A percentile compares a stretch with the other conserved stretches of the same genome.
Conservation (phyloP, 1,284 basidiomycete genomes). For the Boletus semigastroideus region DNA sequence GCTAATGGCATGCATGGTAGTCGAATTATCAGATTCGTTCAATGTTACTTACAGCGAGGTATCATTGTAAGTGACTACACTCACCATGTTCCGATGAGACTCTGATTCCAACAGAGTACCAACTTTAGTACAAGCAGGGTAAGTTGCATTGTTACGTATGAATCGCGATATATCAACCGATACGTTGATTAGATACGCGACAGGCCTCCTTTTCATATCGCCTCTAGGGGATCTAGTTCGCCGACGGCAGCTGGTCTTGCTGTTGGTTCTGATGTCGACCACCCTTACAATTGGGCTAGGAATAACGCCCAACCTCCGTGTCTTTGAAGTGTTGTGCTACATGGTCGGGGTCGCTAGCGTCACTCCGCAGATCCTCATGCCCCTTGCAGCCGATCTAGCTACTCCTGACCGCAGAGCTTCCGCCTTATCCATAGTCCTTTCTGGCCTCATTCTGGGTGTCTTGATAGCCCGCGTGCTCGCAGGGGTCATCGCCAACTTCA, state of each 20-base stretch:
- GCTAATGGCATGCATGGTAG: conserved; percentile 33
- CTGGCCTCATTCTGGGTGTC: conserved; percentile 69
- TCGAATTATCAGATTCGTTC: conserved; percentile 56
- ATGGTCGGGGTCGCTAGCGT: conserved; percentile 57
- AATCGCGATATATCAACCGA: neutral
- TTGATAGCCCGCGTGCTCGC: conserved; percentile 68
- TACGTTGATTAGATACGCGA: conserved; percentile 45
- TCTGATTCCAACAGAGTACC: conserved; percentile 38
- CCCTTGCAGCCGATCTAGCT: conserved; percentile 66
- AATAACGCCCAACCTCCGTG: conserved; percentile 45
- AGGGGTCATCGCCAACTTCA: conserved; percentile 63
- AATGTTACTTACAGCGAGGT: conserved; percentile 55
- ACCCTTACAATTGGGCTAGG: conserved; percentile 57
- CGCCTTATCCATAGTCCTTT: conserved; percentile 64
- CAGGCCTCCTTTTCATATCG: conserved; percentile 59
- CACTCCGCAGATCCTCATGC: conserved; percentile 58
- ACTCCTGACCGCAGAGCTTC: conserved; percentile 59
- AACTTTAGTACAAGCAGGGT: conserved; percentile 52
- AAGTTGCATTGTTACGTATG: conserved; percentile 4
- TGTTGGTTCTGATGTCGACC: conserved; percentile 46
- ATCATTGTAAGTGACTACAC: conserved; percentile 42
- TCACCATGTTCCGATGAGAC: neutral
- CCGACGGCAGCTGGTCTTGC: conserved; percentile 52
- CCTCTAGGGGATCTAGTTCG: conserved; percentile 70
- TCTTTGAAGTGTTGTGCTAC: conserved; percentile 58